A percentile compares a stretch with the other conserved stretches of the same genome.
These are phyloP conservation scores for Hanseniaspora pseudoguilliermondii DNA, from an alignment of 805 yeast species.

Conservation along the genomic window DNA sequence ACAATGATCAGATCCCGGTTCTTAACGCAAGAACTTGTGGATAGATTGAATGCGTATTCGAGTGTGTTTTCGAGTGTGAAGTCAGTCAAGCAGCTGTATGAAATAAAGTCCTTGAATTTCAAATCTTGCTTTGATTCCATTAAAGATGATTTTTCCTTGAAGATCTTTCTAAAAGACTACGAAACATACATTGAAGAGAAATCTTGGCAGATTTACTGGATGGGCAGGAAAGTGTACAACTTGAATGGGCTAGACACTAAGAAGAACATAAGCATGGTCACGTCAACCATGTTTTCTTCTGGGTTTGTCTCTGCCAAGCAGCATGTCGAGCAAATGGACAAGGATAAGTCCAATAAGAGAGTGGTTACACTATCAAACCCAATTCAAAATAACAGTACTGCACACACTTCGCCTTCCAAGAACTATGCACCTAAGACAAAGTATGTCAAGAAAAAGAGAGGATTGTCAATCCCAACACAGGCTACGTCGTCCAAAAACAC, in stretches of 20 bases:
- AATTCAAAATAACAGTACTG: background rate
- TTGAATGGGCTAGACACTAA: conserved; percentile 17
- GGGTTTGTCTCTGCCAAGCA: conserved; percentile 25
- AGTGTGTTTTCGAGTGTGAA: conserved; percentile 18
- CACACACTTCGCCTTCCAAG: background rate
- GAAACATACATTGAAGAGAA: conserved; percentile 20
- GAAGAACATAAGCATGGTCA: background rate
- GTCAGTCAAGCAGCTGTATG: conserved; percentile 20
- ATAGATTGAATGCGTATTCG: conserved; percentile 23
- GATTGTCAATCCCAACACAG: background rate
- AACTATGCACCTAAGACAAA: background rate
- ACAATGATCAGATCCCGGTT: conserved; percentile 18
- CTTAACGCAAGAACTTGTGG: conserved; percentile 20
- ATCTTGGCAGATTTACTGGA: conserved; percentile 25
- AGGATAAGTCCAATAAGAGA: background rate
- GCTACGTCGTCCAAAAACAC: conserved; percentile 6
- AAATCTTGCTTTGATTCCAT: conserved; percentile 10
- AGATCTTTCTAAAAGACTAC: conserved; percentile 22
- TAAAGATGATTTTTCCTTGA: conserved; percentile 17
- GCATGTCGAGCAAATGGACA: conserved; percentile 1
- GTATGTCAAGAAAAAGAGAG: conserved; percentile 13
- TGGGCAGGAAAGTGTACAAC: conserved; percentile 18
- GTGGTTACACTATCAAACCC: background rate
- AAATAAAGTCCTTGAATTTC: conserved; percentile 11
- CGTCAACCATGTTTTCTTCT: conserved; percentile 5